These are phyloP conservation scores for Candida ulmi DNA, from an alignment of 805 yeast species.

Conservation along the genomic window DNA sequence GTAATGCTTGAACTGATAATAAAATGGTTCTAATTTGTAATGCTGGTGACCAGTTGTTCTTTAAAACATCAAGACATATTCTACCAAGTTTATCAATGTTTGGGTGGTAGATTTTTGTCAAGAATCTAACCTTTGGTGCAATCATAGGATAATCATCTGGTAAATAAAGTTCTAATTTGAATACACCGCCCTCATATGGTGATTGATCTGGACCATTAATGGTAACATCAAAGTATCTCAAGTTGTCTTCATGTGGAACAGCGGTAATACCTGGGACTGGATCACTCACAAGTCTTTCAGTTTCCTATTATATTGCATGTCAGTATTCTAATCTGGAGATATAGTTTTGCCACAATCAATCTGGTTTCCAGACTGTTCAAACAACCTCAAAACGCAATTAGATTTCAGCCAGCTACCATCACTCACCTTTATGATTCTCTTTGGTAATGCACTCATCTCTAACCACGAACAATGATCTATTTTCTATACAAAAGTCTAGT, in stretches of 20 bases:
- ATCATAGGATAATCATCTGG: slow-evolving; percentile 99
- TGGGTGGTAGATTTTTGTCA: slow-evolving; percentile 94
- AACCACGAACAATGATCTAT: not conserved
- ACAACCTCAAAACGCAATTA: not conserved
- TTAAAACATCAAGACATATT: slow-evolving; percentile 91
- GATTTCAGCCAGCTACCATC: not conserved
- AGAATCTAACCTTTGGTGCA: slow-evolving; percentile 91
- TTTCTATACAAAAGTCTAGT: not conserved
- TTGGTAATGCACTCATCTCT: slow-evolving; percentile 46
- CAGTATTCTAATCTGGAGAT: not conserved
- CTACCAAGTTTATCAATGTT: slow-evolving; percentile 94
- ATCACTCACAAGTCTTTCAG: slow-evolving; percentile 85
- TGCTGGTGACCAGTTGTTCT: slow-evolving; percentile 97
- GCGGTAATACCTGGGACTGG: slow-evolving; percentile 97
- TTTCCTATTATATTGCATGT: slow-evolving; percentile 47
- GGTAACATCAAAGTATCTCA: slow-evolving; percentile 87
- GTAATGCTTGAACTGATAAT: slow-evolving; percentile 84
- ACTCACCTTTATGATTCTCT: slow-evolving; percentile 81
- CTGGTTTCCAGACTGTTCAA: not conserved
- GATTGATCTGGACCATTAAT: slow-evolving; percentile 89
- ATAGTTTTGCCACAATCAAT: not conserved
- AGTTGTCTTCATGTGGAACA: slow-evolving; percentile 87
- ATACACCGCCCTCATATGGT: slow-evolving; percentile 84
- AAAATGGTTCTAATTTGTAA: slow-evolving; percentile 89
- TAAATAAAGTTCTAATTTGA: slow-evolving; percentile 77